Evolutionary conservation across 352 stramenopile species (phyloP), one percentile per base, ranked within the genome.

Genomic region (Saprolegnia diclina): DNA sequence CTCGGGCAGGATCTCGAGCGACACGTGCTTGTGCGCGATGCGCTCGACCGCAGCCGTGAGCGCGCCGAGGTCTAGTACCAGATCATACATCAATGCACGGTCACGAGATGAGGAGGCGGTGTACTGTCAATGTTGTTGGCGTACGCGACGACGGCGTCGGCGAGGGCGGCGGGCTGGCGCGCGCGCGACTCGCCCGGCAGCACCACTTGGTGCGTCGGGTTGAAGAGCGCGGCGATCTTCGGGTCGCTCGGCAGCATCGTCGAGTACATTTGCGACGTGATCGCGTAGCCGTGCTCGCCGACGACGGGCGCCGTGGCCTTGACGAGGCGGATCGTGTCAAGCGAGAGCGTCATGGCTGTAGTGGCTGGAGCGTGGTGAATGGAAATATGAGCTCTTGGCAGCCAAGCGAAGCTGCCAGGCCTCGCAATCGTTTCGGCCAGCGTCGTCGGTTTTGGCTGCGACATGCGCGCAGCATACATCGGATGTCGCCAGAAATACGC

Each of bases 161-260:
- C 72, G 16, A 90, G 77, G 14, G 80, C 54, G 0, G 67, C 74
- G 11, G 82, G 72, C 70, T 88, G 82, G 21, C 76, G 76, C 10
- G 79, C 77, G 35, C 76, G 71, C 45, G 71, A 77, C 10, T 79
- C 65, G n/a, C 75, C 76, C 0, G 68, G 63, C 26, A 74, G 63
- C 59, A 72, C 74, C 21, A 84, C 75, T 59, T 90, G 82, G 73
- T 90, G 80, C 14, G 76, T 77, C 72, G 81, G 79, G 77, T 90
- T 90, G 79, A 90, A 90, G 67, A 89, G 79, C 64, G 80, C 76
- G 29, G 78, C 71, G 59, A 89, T 77, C 67, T 88, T 76, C 0
- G 82, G 82, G 71, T 86, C 78, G 65, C 80, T 79, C 64, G 72
- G 72, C 46, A 90, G 82, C 77, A 90, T 85, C 24, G 67, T 75